Evolutionary conservation across 306 rosid species (phyloP), one percentile per base, ranked within the genome.

Genomic region (Glycine soja): DNA sequence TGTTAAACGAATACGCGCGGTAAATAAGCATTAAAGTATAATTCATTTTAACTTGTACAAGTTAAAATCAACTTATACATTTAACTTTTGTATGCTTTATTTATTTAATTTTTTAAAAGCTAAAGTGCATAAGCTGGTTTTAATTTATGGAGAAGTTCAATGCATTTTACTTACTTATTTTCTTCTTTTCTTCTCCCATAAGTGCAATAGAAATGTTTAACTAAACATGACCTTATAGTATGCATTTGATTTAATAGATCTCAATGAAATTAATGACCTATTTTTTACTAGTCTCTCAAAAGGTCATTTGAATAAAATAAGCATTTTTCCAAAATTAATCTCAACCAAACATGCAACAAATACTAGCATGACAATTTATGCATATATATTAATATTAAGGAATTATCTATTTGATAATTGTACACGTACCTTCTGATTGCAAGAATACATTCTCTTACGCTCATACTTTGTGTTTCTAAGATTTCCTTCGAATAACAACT

Each of bases 401-500:
- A 48, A 12, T 30, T 48, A 2, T 24, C 2, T 47, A 13, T 70
- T 1, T 48, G n/a, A n/a, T n/a, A n/a, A 42, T 42, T 58, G 13
- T 7, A 50, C 18, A 5, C 6, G 0, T 65, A 65, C 71, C 48
- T 38, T 45, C 43, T 61, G 10, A 62, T 0, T 12, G 14, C 6
- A 18, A 10, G 11, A 50, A 72, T 63, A 7, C 18, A 52, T 4
- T 63, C 13, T 13, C 4, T 15, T 19, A 0, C 5, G 64, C 2
- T 40, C 66, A 38, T 38, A 3, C 0, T 2, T 40, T 72, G 3
- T 58, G 63, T 72, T 34, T 40, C 45, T 7, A 57, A 10, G 2
- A 72, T 51, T 52, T 80, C 66, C 4, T 72, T 52, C 6, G 2
- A 7, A 57, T 80, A 80, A 34, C 2, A 4, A 63, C 12, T 40